These are phyloP conservation scores for Zygoascus biomembranicola DNA, from an alignment of 805 yeast genomes.

Conservation along the genomic window DNA sequence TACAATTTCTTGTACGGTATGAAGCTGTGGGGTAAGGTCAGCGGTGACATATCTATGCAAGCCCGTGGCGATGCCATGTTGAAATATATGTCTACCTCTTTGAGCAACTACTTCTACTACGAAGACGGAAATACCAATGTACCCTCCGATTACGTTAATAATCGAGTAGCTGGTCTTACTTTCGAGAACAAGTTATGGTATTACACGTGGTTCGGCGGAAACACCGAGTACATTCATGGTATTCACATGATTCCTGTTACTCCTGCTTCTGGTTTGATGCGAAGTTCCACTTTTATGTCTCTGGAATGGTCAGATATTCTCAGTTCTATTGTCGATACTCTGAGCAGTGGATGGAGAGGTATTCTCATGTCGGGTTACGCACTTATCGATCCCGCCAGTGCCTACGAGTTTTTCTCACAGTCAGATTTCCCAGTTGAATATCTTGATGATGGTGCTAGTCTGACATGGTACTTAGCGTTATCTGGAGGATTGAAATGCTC, in stretches of 20 bases:
- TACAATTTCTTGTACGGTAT: conserved; percentile 64
- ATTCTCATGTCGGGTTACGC: conserved; percentile 62
- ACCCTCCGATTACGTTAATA: conserved; percentile 45
- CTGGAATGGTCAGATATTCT: conserved; percentile 44
- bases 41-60: conserved; percentile 46
- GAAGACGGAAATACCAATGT: conserved; percentile 41
- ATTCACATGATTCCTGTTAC: conserved; percentile 75
- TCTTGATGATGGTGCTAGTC: conserved; percentile 73
- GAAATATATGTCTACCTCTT: conserved; percentile 44
- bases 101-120: conserved; percentile 49
- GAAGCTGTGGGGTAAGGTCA: conserved; percentile 60
- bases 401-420: conserved; percentile 52
- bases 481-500: conserved; percentile 26
- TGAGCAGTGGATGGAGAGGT: conserved; percentile 60
- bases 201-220: conserved; percentile 63
- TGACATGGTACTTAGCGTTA: conserved; percentile 75
- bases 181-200: conserved; percentile 69
- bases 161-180: conserved; percentile 65
- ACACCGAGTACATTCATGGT: conserved; percentile 64
- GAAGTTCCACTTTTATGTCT: conserved; percentile 40
- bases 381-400: conserved; percentile 50
- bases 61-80: conserved; percentile 54
- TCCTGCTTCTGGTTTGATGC: conserved; percentile 48
- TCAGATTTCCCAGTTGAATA: conserved; percentile 41
- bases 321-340: conserved; percentile 29